Percentiles rank a stretch among this genome's conserved stretches.
Conservation (phyloP, 2,329 filamentous ascomycete species). For the Fusarium redolens region DNA sequence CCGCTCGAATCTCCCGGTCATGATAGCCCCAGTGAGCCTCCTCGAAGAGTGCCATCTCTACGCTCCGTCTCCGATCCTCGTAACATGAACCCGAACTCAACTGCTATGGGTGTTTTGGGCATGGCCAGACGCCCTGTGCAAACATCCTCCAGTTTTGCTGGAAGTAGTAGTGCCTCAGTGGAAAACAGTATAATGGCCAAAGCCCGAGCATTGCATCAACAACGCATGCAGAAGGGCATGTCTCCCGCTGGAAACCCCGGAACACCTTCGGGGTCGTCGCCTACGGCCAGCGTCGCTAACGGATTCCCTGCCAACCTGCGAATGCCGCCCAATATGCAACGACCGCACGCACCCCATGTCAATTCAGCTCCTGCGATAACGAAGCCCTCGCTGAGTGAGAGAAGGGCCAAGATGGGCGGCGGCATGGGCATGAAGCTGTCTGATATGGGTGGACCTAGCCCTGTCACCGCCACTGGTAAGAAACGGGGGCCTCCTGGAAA, state of each 20-base stretch:
- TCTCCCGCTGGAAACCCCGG: constrained; percentile 48
- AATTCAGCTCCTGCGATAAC: constrained; percentile 65
- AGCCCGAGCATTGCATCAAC: constrained; percentile 59
- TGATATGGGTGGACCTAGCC: constrained; percentile 54
- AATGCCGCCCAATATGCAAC: constrained; percentile 54
- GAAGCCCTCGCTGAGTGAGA: constrained; percentile 72
- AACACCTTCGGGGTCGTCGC: constrained; percentile 48
- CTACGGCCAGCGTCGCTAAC: constrained; percentile 53
- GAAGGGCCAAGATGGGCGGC: constrained; percentile 61
- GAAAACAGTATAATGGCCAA: constrained; percentile 60
- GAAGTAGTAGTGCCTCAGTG: constrained; percentile 47
- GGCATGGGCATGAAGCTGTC: constrained; percentile 66
- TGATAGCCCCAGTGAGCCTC: constrained; percentile 50
- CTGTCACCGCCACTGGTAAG: constrained; percentile 39
- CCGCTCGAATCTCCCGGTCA: constrained; percentile 57
- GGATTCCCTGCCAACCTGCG: constrained; percentile 58
- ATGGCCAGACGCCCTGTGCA: constrained; percentile 66
- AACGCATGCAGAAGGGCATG: constrained; percentile 59
- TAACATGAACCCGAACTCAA: constrained; percentile 85
- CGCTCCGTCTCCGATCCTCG: constrained; percentile 70
- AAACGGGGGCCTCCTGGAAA: constrained; percentile 54
- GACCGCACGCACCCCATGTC: constrained; percentile 61
- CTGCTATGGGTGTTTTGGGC: constrained; percentile 80
- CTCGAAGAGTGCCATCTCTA: constrained; percentile 67
- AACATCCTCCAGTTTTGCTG: constrained; percentile 51